phyloP scores from a whole-genome alignment of 495 filamentous ascomycete species.

The Melanomma pulvis-pyrius region DNA sequence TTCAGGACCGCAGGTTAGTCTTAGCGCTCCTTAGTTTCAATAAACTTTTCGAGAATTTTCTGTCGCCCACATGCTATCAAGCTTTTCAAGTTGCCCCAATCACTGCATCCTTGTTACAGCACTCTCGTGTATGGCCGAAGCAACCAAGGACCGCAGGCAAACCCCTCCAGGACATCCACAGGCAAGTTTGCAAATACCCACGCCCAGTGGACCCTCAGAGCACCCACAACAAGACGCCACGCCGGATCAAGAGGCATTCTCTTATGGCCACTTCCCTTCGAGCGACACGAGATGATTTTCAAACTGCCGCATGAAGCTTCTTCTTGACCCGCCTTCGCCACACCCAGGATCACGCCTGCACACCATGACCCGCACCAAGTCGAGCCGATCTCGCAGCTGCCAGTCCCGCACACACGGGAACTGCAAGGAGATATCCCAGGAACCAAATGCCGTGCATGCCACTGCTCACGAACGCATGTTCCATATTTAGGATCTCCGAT shows the following conservation, averaged over 20 bases:
- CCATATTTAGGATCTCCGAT: no score
- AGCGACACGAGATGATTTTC: no score
- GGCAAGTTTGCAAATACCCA: neutral
- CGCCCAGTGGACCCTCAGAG: neutral
- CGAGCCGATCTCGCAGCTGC: neutral
- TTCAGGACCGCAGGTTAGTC: neutral
- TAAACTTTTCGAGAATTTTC: slow-evolving; percentile 1
- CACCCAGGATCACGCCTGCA: neutral
- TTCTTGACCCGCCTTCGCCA: neutral
- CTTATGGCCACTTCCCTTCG: no score
- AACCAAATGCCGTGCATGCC: no score
- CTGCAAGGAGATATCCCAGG: neutral
- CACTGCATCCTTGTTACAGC: neutral
- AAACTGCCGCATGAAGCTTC: neutral
- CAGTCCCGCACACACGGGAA: neutral
- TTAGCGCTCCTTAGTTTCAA: neutral
- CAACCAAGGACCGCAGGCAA: neutral
- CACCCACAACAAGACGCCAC: neutral
- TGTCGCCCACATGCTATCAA: neutral
- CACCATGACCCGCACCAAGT: neutral
- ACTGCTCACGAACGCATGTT: no score
- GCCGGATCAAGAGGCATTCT: neutral
- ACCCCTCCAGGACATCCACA: neutral
- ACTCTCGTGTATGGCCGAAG: neutral
- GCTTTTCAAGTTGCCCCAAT: neutral